phyloP scores from a whole-genome alignment of 2,329 filamentous ascomycete genomes.

The Lasiodiplodia theobromae region DNA sequence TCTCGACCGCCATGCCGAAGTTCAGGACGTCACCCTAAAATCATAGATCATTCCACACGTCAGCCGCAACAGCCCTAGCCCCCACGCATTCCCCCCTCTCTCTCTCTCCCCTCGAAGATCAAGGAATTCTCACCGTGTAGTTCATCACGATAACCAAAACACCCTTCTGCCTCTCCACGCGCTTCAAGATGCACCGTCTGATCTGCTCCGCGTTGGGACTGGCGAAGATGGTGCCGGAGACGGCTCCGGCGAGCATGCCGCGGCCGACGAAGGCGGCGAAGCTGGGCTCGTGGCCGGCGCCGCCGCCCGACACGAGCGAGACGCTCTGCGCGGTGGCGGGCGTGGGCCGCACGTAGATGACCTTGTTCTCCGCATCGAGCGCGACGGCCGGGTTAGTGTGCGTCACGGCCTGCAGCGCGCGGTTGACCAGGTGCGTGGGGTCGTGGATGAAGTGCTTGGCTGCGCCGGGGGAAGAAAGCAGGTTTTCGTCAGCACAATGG shows the following conservation, averaged over 20 bases:
- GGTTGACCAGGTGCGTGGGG: constrained; percentile 76
- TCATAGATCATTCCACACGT: neutral
- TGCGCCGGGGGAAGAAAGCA: constrained; percentile 29
- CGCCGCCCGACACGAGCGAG: constrained; percentile 85
- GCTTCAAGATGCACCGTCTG: constrained; percentile 73
- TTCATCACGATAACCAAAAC: constrained; percentile 95
- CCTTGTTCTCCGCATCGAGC: constrained; percentile 80
- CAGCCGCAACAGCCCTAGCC: neutral
- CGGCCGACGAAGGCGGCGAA: constrained; percentile 86
- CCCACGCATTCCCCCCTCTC: neutral
- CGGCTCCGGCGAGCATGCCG: constrained; percentile 80
- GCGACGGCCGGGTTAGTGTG: constrained; percentile 84
- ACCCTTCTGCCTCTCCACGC: constrained; percentile 74
- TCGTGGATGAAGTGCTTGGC: constrained; percentile 90
- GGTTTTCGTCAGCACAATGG: neutral
- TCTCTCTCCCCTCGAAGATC: neutral
- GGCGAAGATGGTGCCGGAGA: constrained; percentile 88
- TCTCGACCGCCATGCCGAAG: constrained; percentile 93
- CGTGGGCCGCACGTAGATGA: constrained; percentile 75
- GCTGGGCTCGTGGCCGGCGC: constrained; percentile 87
- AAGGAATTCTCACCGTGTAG: constrained; percentile 67
- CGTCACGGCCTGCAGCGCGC: constrained; percentile 78
- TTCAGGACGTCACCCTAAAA: constrained; percentile 70
- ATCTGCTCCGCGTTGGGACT: constrained; percentile 85
- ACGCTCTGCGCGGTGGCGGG: constrained; percentile 64